phyloP scores from a whole-genome alignment of 331 rosid species.

The Acacia concinna region DNA sequence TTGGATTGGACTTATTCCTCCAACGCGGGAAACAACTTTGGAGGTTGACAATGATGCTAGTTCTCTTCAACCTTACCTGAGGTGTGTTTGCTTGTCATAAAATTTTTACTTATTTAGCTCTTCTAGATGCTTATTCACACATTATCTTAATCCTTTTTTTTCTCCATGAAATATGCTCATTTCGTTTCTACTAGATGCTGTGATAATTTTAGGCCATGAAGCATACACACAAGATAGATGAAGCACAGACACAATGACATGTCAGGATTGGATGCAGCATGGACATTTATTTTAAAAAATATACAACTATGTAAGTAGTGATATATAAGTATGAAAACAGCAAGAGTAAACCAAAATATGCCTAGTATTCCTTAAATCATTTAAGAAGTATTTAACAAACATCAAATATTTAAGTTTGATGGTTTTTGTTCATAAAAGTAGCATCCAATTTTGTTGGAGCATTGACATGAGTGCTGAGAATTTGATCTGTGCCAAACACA shows the following conservation, averaged over 20 bases:
- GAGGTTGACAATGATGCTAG: conserved; percentile 59
- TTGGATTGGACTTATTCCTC: conserved; percentile 82
- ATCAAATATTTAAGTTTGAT: conserved; percentile 1
- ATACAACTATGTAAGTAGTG: background rate
- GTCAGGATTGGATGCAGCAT: conserved; percentile 1
- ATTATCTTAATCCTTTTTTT: background rate
- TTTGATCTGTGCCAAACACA: conserved; percentile 11
- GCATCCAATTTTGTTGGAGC: background rate
- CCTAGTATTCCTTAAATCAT: background rate
- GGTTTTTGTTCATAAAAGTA: background rate
- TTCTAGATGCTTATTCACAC: conserved; percentile 25
- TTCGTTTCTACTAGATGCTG: conserved; percentile 1
- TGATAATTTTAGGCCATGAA: background rate
- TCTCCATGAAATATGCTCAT: background rate
- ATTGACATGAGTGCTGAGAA: background rate
- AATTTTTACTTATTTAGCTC: conserved; percentile 9
- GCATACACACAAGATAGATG: background rate
- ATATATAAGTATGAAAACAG: background rate
- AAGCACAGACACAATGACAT: background rate
- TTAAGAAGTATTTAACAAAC: background rate
- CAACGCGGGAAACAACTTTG: conserved; percentile 68
- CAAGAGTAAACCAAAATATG: background rate
- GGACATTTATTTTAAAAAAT: background rate
- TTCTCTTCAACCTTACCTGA: conserved; percentile 66
- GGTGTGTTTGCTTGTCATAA: conserved; percentile 57